These are phyloP conservation scores for Celoporthe dispersa DNA, from an alignment of 2,329 filamentous ascomycete genomes.

Conservation along the genomic window DNA sequence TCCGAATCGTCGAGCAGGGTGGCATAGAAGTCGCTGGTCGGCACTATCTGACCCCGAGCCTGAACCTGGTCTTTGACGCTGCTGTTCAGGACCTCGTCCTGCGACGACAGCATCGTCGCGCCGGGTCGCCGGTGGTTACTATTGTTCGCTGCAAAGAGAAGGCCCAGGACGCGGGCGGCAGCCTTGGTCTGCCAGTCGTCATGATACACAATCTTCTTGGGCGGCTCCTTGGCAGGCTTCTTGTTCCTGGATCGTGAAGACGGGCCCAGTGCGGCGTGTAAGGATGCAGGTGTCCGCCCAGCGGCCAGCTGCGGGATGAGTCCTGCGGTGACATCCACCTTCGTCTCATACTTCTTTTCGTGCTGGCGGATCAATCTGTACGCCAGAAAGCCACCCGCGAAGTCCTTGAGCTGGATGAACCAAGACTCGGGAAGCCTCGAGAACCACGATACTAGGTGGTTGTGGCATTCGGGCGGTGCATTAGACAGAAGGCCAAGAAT, in stretches of 20 bases:
- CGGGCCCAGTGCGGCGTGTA: constrained; percentile 76
- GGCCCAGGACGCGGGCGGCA: constrained; percentile 76
- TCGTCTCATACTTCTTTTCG: constrained; percentile 65
- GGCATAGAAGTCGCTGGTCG: constrained; percentile 87
- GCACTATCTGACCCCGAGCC: constrained; percentile 68
- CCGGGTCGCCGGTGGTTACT: constrained; percentile 44
- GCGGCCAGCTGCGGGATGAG: constrained; percentile 75
- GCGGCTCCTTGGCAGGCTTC: constrained; percentile 55
- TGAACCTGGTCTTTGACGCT: constrained; percentile 48
- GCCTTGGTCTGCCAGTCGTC: constrained; percentile 92
- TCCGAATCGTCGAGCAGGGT: constrained; percentile 86
- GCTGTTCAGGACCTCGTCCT: constrained; percentile 38
- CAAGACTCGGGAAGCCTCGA: constrained; percentile 68
- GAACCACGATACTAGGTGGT: constrained; percentile 78
- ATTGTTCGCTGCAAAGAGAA: constrained; percentile 80
- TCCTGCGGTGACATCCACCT: constrained; percentile 65
- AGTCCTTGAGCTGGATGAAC: constrained; percentile 75
- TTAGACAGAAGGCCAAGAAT: constrained; percentile 81
- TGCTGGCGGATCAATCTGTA: constrained; percentile 76
- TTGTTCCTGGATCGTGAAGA: constrained; percentile 51
- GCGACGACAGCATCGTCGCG: constrained; percentile 13
- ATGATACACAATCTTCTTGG: constrained; percentile 66
- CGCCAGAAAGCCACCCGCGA: constrained; percentile 78
- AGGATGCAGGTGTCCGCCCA: constrained; percentile 67
- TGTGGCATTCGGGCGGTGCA: constrained; percentile 74